Evolutionary conservation across 352 stramenopile genomes (phyloP), one percentile per base, ranked within the genome.

Genomic region (Elongisporangium prolatum): DNA sequence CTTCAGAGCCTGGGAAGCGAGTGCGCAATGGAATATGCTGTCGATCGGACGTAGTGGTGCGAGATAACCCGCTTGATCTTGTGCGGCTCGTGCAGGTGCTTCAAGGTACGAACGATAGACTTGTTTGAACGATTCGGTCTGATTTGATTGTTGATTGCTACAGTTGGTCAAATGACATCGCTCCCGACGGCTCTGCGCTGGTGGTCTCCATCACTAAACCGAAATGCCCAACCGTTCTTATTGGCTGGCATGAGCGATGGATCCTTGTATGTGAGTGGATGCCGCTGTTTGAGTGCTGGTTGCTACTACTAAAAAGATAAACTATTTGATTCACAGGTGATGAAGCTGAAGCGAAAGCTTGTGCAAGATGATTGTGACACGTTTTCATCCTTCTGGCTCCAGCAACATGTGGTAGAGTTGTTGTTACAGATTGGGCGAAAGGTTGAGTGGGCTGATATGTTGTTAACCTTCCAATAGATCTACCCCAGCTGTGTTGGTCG

Each of bases 181-280:
- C 65, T 48, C 51, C 72, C 66, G 47, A 70, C 44, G 38, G 50
- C 79, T 49, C 54, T 59, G 7, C 80, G 69, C 69, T 77, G 69
- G 69, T 22, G 40, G 1, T 68, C 50, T 4, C 21, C 25, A 10
- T 16, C 40, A 17, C 18, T 40, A 20, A 51, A 56, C 25, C 51
- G 63, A 7, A 59, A 64, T n/a, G 71, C 48, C 20, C 37, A 60
- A 11, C 50, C 72, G 17, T 65, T 77, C 44, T 44, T 83, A 3
- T 54, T 83, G 38, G 61, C 58, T 4, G 74, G 74, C 13, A 74
- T 65, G 8, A 56, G 67, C 50, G 66, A 77, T 28, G 69, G 74
- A 16, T 74, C 74, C 8, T 25, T 80, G n/a, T 72, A 20, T 52
- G 74, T 80, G 64, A 25, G 71, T 65, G 17, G 22, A 20, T 47